A percentile compares a stretch with the other conserved stretches of the same genome.
Evolutionary conservation across 2,329 filamentous ascomycete genomes (phyloP).

Genomic region (Fusarium domesticum): DNA sequence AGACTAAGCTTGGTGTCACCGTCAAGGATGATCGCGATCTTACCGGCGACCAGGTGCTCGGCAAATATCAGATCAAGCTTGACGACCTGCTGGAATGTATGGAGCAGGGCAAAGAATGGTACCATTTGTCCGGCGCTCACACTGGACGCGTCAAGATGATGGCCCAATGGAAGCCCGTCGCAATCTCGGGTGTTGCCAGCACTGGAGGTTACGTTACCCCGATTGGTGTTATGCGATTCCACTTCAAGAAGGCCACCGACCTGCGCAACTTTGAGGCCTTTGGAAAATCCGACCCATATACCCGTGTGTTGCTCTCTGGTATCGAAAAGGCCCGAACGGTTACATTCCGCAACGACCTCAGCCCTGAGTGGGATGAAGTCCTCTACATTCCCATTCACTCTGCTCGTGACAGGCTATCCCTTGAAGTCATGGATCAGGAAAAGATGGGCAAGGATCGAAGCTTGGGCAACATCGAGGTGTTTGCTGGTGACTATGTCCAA

Average conservation of each 20-base stretch:
- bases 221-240: conserved; percentile 90
- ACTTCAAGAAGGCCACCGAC: conserved; percentile 79
- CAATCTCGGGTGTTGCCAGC: conserved; percentile 73
- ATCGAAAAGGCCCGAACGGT: conserved; percentile 90
- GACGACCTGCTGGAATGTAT: conserved; percentile 90
- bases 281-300: conserved; percentile 96
- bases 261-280: conserved; percentile 91
- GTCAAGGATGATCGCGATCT: conserved; percentile 96
- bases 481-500: conserved; percentile 72
- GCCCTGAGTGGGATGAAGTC: conserved; percentile 94
- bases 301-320: conserved; percentile 81
- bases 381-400: conserved; percentile 91
- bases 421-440: conserved; percentile 98
- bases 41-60: conserved; percentile 75
- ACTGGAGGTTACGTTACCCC: conserved; percentile 90
- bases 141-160: conserved; percentile 86
- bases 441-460: conserved; percentile 87
- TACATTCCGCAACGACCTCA: conserved; percentile 92
- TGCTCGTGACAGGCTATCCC: conserved; percentile 72
- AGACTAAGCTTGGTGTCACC: conserved; percentile 83
- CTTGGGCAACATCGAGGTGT: conserved; percentile 76
- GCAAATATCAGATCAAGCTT: conserved; percentile 91
- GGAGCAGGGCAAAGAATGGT: conserved; percentile 95
- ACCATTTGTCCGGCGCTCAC: conserved; percentile 76
- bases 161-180: conserved; percentile 93